Base-by-base conservation (phyloP, 2,329 filamentous ascomycete genomes). In the Cercospora citrullina region DNA sequence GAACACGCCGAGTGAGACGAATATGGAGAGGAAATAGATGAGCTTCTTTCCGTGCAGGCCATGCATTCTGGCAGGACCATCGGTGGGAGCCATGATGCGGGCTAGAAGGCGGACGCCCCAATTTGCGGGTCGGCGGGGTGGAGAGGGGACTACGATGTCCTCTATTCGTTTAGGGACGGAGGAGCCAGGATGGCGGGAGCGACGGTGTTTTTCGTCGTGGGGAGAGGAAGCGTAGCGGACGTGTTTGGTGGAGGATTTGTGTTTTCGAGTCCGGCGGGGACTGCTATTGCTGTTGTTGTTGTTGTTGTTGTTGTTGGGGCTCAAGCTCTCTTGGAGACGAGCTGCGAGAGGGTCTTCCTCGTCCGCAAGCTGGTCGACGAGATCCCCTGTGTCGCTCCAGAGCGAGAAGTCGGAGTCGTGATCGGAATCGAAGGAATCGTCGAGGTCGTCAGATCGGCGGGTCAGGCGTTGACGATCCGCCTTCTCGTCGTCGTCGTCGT, bases 21-120 rank as follows among this genome's bases (percentile, higher is more conserved):
- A 79, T 68, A 75, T 77, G 42, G 74, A 77, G 79, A 84, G 69
- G 69, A 80, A 88, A 75, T 87, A 97, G 90, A 99, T 87, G 77
- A 99, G 85, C 81, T 94, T 90, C 85, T 96, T 97, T 83, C 95
- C 95, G 76, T 96, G 96, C 75, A 99, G 87, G 85, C 95, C 95
- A 83, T 95, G 91, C 76, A 93, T 90, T 78, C 91, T 89, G 78
- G 89, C 87, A 72, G 84, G 84, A 63, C 84, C 81, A 79, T 91
- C 89, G 78, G 89, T 89, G 73, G 87, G 87, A 69, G 93, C 89
- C 94, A 99, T 97, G 86, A 96, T 90, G 84, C 85, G 81, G 74
- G 91, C 92, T 75, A 98, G 82, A 72, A 91, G 80, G 77, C 89
- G 90, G 80, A 94, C 88, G 71, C 84, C 86, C 75, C 86, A 86